A percentile compares a stretch with the other conserved stretches of the same genome.
Evolutionary conservation across 148 eudicot species (phyloP).

Genomic region (Talinum fruticosum): DNA sequence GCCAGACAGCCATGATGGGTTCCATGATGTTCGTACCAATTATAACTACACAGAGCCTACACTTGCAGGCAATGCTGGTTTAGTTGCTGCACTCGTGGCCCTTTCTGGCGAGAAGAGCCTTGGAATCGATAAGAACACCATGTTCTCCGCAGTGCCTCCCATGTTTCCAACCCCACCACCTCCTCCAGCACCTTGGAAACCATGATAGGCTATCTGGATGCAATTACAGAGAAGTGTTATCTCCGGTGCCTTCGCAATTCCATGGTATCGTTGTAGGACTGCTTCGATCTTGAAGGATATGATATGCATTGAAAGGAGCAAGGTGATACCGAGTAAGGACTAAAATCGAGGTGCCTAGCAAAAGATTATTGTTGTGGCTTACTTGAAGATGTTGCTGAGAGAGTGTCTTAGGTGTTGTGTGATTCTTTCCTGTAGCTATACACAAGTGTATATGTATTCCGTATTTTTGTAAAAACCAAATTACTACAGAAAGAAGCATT

Average conservation of each 20-base stretch:
- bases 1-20: constrained; percentile 79
- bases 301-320: neutral
- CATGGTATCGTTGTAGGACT: constrained; percentile 11
- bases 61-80: constrained; percentile 83
- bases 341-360: constrained; percentile 12
- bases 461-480: constrained; percentile 24
- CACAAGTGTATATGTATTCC: constrained; percentile 33
- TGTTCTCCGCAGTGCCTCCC: constrained; percentile 87
- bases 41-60: constrained; percentile 96
- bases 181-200: constrained; percentile 92
- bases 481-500: neutral
- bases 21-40: constrained; percentile 72
- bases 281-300: constrained; percentile 2
- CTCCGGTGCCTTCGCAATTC: constrained; percentile 4
- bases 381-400: constrained; percentile 15
- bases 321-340: neutral
- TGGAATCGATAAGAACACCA: constrained; percentile 79
- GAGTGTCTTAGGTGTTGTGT: constrained; percentile 19
- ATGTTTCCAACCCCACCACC: constrained; percentile 93
- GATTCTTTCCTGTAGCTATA: constrained; percentile 15
- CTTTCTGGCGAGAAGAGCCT: constrained; percentile 55
- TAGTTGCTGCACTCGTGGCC: constrained; percentile 83
- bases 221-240: neutral
- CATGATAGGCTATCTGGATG: constrained; percentile 30
- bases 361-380: constrained; percentile 7